phyloP scores from a whole-genome alignment of 176 grass and related monocot species.

The Carex myosuroides region DNA sequence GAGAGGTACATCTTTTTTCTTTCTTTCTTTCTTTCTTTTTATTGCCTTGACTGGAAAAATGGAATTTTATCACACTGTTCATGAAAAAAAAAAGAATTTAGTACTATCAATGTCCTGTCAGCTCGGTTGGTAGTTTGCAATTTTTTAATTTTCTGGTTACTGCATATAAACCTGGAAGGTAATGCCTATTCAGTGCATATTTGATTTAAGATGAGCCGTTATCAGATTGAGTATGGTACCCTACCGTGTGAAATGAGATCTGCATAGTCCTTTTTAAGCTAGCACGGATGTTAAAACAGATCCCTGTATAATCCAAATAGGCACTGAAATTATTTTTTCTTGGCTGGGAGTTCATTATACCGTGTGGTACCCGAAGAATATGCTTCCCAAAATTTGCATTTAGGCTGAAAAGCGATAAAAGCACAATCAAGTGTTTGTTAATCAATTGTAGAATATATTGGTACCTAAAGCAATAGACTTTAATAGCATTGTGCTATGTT shows the following conservation, averaged over 20 bases:
- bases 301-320: too few relatives aligned
- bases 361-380: too few relatives aligned
- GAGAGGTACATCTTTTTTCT: slow-evolving; percentile 46
- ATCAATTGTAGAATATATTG: not conserved
- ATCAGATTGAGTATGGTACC: too few relatives aligned
- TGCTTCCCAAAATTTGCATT: not conserved
- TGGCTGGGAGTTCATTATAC: too few relatives aligned
- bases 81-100: too few relatives aligned
- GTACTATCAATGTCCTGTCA: not conserved
- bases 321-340: too few relatives aligned
- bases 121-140: not conserved
- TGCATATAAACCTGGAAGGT: not conserved
- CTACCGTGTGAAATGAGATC: too few relatives aligned
- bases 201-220: too few relatives aligned
- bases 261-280: too few relatives aligned
- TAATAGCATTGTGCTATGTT: not conserved
- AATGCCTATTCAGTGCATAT: too few relatives aligned
- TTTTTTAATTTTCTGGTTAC: not conserved
- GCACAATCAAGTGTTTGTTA: not conserved
- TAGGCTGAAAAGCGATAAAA: not conserved
- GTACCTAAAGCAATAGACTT: not conserved
- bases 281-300: too few relatives aligned
- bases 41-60: slow-evolving; percentile 1
- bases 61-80: not conserved
- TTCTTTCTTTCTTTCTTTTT: slow-evolving; percentile 12